phyloP scores from a whole-genome alignment of 352 stramenopile species.

The Phytopythium chamaehyphon region DNA sequence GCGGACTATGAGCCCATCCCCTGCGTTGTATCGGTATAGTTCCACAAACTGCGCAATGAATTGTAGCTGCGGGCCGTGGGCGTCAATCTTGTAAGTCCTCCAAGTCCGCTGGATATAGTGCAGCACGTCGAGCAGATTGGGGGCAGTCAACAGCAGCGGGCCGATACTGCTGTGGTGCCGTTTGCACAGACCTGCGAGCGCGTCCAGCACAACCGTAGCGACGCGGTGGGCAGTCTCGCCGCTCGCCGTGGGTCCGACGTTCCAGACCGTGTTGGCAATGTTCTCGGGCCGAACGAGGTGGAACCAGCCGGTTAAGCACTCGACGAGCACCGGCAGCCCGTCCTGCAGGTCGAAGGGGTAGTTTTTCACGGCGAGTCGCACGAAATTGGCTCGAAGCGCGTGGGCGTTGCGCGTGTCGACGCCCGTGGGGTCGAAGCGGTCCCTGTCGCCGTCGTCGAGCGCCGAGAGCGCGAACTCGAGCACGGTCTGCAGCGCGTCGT shows the following conservation, averaged over 20 bases:
- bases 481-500: conserved; percentile 42
- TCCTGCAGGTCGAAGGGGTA: conserved; percentile 54
- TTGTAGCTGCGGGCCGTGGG: conserved; percentile 32
- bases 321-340: conserved; percentile 34
- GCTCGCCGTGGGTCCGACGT: background rate
- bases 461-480: conserved; percentile 52
- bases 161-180: conserved; percentile 41
- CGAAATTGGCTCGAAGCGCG: conserved; percentile 27
- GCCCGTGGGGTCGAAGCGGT: conserved; percentile 8
- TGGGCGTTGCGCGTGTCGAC: conserved; percentile 15
- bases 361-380: conserved; percentile 49
- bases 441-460: conserved; percentile 28
- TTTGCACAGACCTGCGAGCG: conserved; percentile 40
- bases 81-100: conserved; percentile 30
- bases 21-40: conserved; percentile 45
- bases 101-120: conserved; percentile 66
- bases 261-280: conserved; percentile 10
- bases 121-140: conserved; percentile 28
- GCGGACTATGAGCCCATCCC: conserved; percentile 22
- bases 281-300: conserved; percentile 17
- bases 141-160: conserved; percentile 31
- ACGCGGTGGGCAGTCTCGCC: conserved; percentile 7
- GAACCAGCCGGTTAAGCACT: conserved; percentile 56
- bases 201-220: conserved; percentile 45
- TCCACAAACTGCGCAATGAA: conserved; percentile 62